phyloP scores from a whole-genome alignment of 768 basidiomycete species.

The Vararia minispora region DNA sequence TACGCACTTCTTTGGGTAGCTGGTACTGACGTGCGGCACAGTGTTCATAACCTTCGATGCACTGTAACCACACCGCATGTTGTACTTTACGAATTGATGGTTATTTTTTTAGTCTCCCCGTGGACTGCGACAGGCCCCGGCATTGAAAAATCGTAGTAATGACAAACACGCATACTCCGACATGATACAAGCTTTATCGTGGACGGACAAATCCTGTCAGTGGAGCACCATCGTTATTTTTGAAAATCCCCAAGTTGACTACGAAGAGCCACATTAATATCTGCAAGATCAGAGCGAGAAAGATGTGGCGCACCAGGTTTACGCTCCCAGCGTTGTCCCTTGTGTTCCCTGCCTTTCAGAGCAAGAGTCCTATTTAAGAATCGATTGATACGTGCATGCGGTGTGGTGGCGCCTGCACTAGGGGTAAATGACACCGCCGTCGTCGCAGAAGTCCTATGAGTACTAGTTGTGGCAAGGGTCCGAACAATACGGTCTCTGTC shows the following conservation, averaged over 20 bases:
- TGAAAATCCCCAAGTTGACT: slow-evolving; percentile 11
- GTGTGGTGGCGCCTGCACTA: slow-evolving; percentile 1
- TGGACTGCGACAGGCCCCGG: no score
- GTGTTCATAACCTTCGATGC: no score
- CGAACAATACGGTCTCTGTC: slow-evolving; percentile 11
- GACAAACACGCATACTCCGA: no score
- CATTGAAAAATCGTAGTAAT: no score
- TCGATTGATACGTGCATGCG: slow-evolving; percentile 6
- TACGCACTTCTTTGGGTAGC: no score
- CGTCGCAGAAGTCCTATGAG: no score
- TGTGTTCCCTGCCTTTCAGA: neutral
- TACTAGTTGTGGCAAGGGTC: slow-evolving; percentile 9
- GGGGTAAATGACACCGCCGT: neutral
- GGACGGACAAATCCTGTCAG: slow-evolving; percentile 6
- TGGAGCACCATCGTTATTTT: slow-evolving; percentile 7
- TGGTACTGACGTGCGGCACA: no score
- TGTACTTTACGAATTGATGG: no score
- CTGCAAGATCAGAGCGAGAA: no score
- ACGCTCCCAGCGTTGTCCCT: slow-evolving; percentile 10
- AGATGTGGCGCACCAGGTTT: slow-evolving; percentile 9
- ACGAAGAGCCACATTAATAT: neutral
- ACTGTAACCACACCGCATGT: no score
- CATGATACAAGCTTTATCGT: no score
- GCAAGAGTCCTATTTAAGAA: slow-evolving; percentile 6
- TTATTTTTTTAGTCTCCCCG: no score